These are phyloP conservation scores for Trichoderma asperellum DNA, from an alignment of 2,329 filamentous ascomycete species.

Conservation along the genomic window DNA sequence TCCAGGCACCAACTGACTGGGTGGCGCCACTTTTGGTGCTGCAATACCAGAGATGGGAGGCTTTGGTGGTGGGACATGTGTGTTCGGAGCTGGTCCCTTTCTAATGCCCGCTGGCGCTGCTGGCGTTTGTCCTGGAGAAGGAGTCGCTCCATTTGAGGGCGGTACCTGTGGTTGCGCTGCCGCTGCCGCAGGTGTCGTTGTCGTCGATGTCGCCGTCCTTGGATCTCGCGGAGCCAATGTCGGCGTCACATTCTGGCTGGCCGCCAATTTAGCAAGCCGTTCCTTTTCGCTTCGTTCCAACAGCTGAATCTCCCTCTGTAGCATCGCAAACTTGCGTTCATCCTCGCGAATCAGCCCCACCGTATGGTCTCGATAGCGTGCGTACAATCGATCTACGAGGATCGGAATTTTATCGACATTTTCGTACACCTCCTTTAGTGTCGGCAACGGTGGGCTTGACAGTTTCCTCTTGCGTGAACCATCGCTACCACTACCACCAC, in stretches of 20 bases:
- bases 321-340: constrained; percentile 66
- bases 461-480: constrained; percentile 76
- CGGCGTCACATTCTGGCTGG: constrained; percentile 42
- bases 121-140: constrained; percentile 33
- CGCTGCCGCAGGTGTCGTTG: constrained; percentile 30
- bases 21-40: constrained; percentile 37
- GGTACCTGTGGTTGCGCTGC: constrained; percentile 26
- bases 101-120: constrained; percentile 35
- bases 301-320: constrained; percentile 70
- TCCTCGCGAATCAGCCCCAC: constrained; percentile 74
- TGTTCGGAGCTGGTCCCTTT: constrained; percentile 39
- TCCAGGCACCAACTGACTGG: constrained; percentile 38
- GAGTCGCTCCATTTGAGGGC: constrained; percentile 33
- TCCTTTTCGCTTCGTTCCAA: constrained; percentile 59
- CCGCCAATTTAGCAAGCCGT: constrained; percentile 42
- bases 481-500: constrained; percentile 48
- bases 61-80: constrained; percentile 45
- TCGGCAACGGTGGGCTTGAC: constrained; percentile 64
- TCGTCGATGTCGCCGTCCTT: constrained; percentile 34
- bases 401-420: constrained; percentile 70
- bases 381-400: constrained; percentile 74
- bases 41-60: constrained; percentile 34
- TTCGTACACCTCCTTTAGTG: constrained; percentile 67
- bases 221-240: constrained; percentile 41
- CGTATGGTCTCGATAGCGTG: constrained; percentile 70